phyloP scores from a whole-genome alignment of 345 rosid genomes.

The Mangifera indica region DNA sequence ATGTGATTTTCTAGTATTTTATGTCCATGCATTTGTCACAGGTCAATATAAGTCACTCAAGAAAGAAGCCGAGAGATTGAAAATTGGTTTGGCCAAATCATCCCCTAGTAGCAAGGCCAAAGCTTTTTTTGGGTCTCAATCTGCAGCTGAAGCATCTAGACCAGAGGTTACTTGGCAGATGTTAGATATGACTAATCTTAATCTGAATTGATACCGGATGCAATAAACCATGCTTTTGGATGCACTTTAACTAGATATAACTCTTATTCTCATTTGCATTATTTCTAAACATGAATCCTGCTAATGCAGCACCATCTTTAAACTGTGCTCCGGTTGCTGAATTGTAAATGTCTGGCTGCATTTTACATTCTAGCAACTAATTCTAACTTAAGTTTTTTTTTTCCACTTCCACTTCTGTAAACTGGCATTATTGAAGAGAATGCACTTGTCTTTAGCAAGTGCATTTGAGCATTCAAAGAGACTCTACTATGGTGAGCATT shows the following conservation, averaged over 20 bases:
- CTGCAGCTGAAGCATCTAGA: conserved; percentile 28
- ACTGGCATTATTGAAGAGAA: background rate
- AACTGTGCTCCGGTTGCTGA: background rate
- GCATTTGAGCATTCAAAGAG: background rate
- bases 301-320: conserved; percentile 3
- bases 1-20: background rate
- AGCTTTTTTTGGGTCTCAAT: conserved; percentile 34
- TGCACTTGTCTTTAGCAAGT: background rate
- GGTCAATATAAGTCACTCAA: conserved; percentile 57
- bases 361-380: conserved; percentile 1
- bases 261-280: background rate
- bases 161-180: conserved; percentile 47
- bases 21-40: conserved; percentile 24
- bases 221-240: background rate
- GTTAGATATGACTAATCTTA: conserved; percentile 53
- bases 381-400: background rate
- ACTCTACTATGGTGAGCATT: background rate
- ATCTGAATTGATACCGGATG: conserved; percentile 41
- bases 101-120: conserved; percentile 29
- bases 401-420: too few relatives aligned
- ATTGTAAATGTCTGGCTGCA: background rate
- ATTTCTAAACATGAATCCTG: background rate
- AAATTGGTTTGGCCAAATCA: conserved; percentile 27
- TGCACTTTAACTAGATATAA: background rate
- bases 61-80: conserved; percentile 64